Percentiles rank a stretch among this genome's conserved stretches.
These are phyloP conservation scores for Isatis lusitanica DNA, from an alignment of 441 rosid genomes.

Conservation along the genomic window DNA sequence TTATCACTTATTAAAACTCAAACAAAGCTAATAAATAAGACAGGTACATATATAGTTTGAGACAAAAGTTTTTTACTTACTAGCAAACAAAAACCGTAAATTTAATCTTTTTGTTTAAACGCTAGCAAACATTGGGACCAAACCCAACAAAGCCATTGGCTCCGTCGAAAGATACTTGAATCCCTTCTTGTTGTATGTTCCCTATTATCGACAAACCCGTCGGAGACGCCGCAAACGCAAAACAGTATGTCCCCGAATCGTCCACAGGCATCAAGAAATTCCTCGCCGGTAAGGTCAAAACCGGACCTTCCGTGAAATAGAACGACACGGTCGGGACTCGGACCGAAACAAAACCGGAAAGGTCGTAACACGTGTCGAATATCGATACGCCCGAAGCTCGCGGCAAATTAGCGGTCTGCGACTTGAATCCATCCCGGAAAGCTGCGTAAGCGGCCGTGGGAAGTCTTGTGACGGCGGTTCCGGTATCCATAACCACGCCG, in stretches of 20 bases:
- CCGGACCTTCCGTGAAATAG: constrained; percentile 77
- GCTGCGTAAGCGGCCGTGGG: constrained; percentile 69
- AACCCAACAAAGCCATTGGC: constrained; percentile 93
- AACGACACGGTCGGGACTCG: constrained; percentile 92
- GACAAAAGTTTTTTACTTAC: constrained; percentile 21
- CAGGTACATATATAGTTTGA: constrained; percentile 8
- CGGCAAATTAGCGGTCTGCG: constrained; percentile 70
- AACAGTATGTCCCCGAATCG: constrained; percentile 78
- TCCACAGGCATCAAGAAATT: constrained; percentile 92
- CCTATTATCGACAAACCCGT: constrained; percentile 85
- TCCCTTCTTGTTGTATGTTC: constrained; percentile 95
- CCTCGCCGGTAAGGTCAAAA: constrained; percentile 79
- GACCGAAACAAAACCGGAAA: constrained; percentile 67
- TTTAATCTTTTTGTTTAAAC: background rate
- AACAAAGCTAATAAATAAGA: constrained; percentile 23
- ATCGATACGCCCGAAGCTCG: constrained; percentile 72
- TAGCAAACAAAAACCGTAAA: constrained; percentile 30
- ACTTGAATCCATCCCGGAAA: constrained; percentile 66
- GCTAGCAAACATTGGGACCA: constrained; percentile 84
- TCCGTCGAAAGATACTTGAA: constrained; percentile 88
- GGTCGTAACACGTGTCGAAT: constrained; percentile 86
- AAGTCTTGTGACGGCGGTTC: constrained; percentile 88
- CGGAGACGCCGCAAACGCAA: constrained; percentile 80
- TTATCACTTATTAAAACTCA: constrained; percentile 10
- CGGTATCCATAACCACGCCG: constrained; percentile 97